Evolutionary conservation across 208 protist species (phyloP), one percentile per base, ranked within the genome.

Genomic region (Sergeia podlipaevii): DNA sequence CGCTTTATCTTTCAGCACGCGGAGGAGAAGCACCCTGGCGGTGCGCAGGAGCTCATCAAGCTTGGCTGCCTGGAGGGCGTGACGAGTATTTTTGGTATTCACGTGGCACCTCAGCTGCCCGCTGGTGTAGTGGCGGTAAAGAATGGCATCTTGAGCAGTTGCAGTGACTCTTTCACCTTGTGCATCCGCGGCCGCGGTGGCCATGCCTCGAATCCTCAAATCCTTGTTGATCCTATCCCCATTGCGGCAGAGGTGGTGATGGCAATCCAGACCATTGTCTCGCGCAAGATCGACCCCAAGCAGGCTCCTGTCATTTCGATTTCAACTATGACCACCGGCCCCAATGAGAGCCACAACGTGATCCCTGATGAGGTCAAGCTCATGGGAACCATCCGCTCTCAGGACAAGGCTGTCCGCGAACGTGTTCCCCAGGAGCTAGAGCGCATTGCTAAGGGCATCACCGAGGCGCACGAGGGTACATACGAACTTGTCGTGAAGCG

Each of bases 1-100:
- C 74, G 81, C 24, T 85, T 85, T 51, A 77, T 89, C 34, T 89
- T 89, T 45, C 81, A 85, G 65, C 81, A 83, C 52, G 73, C 77
- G 0, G 81, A 89, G 67, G 77, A 85, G 62, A 43, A 79, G 43
- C 65, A 66, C 43, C 77, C 81, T 20, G 68, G 81, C 53, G 77
- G 74, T 23, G 81, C 74, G 26, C 61, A 74, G 52, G 69, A 77
- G 41, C 56, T 89, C 7, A 73, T 79, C 34, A 42, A 45, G 28
- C 54, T 66, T 1, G 70, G 74, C 47, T 76, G 74, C 34, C 67
- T 85, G 66, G 66, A 80, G 29, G 70, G 65, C 34, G 76, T 82
- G 27, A 70, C 66, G 48, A 77, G 61, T 45, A 80, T 89, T 29
- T 83, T 85, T 46, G 77, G 69, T 5, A 53, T 85, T 48, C 60